Evolutionary conservation across 176 grass and related monocot species (phyloP), one percentile per base, ranked within the genome.

Genomic region (Avena eriantha): DNA sequence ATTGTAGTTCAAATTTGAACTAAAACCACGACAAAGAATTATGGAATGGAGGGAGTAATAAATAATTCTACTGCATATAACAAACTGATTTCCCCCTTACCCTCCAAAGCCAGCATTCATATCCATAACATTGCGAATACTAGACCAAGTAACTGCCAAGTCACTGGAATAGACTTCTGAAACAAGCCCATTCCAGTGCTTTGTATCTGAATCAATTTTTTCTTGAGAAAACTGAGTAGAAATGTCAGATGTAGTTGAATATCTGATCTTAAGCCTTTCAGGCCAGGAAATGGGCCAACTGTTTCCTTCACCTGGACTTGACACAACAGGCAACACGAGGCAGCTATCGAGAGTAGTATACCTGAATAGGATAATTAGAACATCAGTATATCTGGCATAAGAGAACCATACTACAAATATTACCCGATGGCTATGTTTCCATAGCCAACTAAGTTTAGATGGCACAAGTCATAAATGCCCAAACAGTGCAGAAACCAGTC

Each of bases 101-200:
- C 93, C 97, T 90, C 92, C 97, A 90, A 87, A 96, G 69, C 90
- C 90, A 88, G 94, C 90, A 93, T 96, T 96, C 93, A 98, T 93
- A 59, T 96, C 97, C 88, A 98, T 96, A 58, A 98, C 90, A 86
- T 98, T 98, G 56, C 86, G 90, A 51, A 96, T 47, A 3, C 80
- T 91, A 55, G 90, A 90, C 97, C 97, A 98, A 73, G 91, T 91
- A 90, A 98, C 73, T 85, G 76, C 86, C 69, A 96, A 82, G 50
- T 91, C 79, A 60, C 64, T 89, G 74, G 91, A 70, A 90, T 94
- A 96, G 83, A 90, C 78, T 89, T 96, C 90, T 67, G 63, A 88
- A 91, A 94, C 83, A 90, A 94, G 79, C 34, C 53, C 66, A 69
- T 91, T 94, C 92, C 97, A 96, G 23, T 85, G 36, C 29, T 88